These are phyloP conservation scores for Vararia minispora DNA, from an alignment of 768 basidiomycete species.

Conservation along the genomic window DNA sequence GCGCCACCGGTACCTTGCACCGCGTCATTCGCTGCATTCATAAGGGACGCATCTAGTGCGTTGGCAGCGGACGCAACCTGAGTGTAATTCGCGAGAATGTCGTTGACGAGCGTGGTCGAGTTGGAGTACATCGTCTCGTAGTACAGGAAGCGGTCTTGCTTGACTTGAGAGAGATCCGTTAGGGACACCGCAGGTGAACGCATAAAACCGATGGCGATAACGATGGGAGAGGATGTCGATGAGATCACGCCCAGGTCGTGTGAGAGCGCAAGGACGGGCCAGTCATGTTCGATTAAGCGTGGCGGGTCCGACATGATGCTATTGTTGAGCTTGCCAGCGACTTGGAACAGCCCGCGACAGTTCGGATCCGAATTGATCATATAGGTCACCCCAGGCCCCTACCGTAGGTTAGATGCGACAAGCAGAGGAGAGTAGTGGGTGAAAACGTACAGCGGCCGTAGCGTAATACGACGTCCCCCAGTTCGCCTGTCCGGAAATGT, in stretches of 20 bases:
- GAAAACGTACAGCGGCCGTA: slow-evolving; percentile 5
- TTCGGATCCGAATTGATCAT: slow-evolving; percentile 5
- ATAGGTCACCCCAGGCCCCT: slow-evolving; percentile 10
- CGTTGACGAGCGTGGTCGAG: slow-evolving; percentile 15
- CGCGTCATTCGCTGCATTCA: no score
- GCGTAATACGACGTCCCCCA: slow-evolving; percentile 14
- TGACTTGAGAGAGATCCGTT: slow-evolving; percentile 24
- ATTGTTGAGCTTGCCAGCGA: slow-evolving; percentile 10
- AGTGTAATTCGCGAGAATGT: not conserved
- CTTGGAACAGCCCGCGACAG: slow-evolving; percentile 13
- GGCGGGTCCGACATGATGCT: no score
- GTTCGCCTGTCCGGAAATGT: slow-evolving; percentile 11
- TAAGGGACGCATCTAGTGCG: no score
- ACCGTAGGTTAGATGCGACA: no score
- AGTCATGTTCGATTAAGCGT: not conserved
- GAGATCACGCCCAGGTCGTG: slow-evolving; percentile 17
- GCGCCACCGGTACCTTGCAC: no score
- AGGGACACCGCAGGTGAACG: slow-evolving; percentile 18
- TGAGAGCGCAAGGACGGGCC: slow-evolving; percentile 17
- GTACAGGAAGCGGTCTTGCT: slow-evolving; percentile 32
- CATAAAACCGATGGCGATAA: slow-evolving; percentile 20
- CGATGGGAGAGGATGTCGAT: slow-evolving; percentile 12
- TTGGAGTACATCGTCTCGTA: slow-evolving; percentile 26
- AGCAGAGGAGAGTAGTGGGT: not conserved
- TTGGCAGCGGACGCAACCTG: no score